phyloP scores from a whole-genome alignment of 2,329 filamentous ascomycete species.

The Exophiala mesophila region DNA sequence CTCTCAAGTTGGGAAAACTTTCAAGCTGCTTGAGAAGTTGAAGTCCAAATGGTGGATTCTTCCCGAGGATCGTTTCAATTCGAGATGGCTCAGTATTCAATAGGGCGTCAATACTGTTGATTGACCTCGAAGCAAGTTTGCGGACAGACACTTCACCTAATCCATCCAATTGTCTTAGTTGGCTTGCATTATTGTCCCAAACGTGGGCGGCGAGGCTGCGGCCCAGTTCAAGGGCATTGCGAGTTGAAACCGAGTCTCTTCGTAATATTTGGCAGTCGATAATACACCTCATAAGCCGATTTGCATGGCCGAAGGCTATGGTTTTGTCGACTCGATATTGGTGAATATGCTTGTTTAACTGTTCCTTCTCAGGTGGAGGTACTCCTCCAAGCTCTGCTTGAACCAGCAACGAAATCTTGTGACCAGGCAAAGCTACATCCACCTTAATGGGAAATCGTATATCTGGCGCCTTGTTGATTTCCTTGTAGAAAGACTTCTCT shows the following conservation, averaged over 20 bases:
- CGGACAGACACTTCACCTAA: constrained; percentile 71
- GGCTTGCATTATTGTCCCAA: constrained; percentile 77
- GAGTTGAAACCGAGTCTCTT: constrained; percentile 62
- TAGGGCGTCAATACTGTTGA: constrained; percentile 68
- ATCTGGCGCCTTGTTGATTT: constrained; percentile 63
- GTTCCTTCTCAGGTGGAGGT: constrained; percentile 58
- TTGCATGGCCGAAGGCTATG: constrained; percentile 63
- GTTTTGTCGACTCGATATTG: constrained; percentile 49
- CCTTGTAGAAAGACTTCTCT: constrained; percentile 66
- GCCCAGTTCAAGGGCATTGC: constrained; percentile 69
- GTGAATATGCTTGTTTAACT: constrained; percentile 47
- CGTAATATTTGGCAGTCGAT: constrained; percentile 64
- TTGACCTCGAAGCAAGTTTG: constrained; percentile 65
- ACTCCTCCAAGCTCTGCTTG: constrained; percentile 67
- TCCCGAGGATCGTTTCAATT: constrained; percentile 71
- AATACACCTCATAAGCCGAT: constrained; percentile 68
- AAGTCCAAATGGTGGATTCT: constrained; percentile 77
- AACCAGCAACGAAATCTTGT: constrained; percentile 75
- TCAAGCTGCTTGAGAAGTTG: constrained; percentile 61
- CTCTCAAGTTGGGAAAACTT: constrained; percentile 64
- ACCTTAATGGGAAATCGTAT: constrained; percentile 69
- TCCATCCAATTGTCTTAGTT: constrained; percentile 76
- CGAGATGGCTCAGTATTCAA: constrained; percentile 60
- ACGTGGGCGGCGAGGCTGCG: constrained; percentile 68
- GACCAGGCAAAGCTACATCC: constrained; percentile 58